Evolutionary conservation across 768 basidiomycete species (phyloP).

Genomic region (Mycena crocata): DNA sequence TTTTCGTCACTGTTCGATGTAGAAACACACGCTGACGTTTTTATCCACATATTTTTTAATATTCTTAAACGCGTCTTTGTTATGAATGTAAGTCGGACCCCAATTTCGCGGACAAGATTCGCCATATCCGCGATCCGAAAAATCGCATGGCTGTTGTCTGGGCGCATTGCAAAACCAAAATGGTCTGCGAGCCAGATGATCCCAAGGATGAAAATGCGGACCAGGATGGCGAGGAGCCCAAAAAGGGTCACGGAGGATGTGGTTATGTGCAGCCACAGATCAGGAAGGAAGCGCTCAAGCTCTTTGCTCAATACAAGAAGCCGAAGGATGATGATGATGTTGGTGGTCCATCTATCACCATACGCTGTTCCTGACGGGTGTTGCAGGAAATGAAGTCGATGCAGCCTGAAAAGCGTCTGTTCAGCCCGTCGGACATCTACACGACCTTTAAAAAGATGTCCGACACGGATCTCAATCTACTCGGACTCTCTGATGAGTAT

Average conservation of each 20-base stretch:
- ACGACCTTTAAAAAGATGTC: slow-evolving; percentile 34
- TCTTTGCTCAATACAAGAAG: slow-evolving; percentile 95
- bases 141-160: slow-evolving; percentile 88
- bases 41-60: slow-evolving; percentile 64
- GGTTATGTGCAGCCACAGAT: slow-evolving; percentile 91
- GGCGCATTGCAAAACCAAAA: slow-evolving; percentile 89
- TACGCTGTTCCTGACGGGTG: slow-evolving; percentile 13
- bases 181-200: slow-evolving; percentile 89
- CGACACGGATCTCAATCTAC: slow-evolving; percentile 23
- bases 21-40: slow-evolving; percentile 74
- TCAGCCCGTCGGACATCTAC: slow-evolving; percentile 29
- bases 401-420: slow-evolving; percentile 49
- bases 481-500: slow-evolving; percentile 92
- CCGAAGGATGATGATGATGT: slow-evolving; percentile 96
- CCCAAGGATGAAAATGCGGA: slow-evolving; percentile 87
- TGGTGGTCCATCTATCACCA: slow-evolving; percentile 45
- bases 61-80: slow-evolving; percentile 41
- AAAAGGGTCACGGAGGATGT: slow-evolving; percentile 97
- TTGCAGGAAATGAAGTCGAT: slow-evolving; percentile 80
- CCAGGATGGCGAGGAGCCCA: slow-evolving; percentile 74
- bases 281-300: slow-evolving; percentile 94
- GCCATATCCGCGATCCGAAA: slow-evolving; percentile 88
- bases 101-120: slow-evolving; percentile 87
- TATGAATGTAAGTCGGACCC: slow-evolving; percentile 77
- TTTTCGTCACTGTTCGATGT: slow-evolving; percentile 42